A percentile compares a stretch with the other conserved stretches of the same genome.
Evolutionary conservation across 345 rosid genomes (phyloP).

Genomic region (Rubroshorea leprosula): DNA sequence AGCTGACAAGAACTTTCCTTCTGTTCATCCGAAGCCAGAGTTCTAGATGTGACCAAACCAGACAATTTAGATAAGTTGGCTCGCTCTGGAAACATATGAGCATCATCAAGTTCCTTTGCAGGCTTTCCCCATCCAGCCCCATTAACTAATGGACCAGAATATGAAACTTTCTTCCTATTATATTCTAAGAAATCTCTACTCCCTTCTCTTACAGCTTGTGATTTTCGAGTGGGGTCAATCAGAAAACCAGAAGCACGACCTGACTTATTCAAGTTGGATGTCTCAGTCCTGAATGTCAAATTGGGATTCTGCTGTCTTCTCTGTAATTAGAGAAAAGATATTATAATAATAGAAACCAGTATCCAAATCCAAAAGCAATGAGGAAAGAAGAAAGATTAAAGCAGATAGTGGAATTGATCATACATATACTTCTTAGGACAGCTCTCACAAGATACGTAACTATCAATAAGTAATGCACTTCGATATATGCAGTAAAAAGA

Average conservation of each 20-base stretch:
- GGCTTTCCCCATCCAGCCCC: constrained; percentile 31
- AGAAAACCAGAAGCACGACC: constrained; percentile 35
- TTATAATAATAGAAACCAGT: not conserved
- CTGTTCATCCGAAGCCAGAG: constrained; percentile 27
- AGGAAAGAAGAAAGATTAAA: too few relatives aligned
- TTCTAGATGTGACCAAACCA: constrained; percentile 43
- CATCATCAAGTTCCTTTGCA: constrained; percentile 29
- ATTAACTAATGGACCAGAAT: constrained; percentile 54
- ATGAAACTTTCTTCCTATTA: constrained; percentile 35
- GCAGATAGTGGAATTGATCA: too few relatives aligned
- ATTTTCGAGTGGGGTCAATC: constrained; percentile 31
- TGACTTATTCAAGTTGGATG: constrained; percentile 23
- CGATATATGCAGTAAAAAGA: too few relatives aligned
- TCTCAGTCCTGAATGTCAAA: constrained; percentile 30
- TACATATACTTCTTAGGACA: too few relatives aligned
- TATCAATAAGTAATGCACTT: too few relatives aligned
- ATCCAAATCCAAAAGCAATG: too few relatives aligned
- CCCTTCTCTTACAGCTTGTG: constrained; percentile 29
- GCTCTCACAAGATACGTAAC: too few relatives aligned
- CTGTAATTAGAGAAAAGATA: constrained; percentile 30
- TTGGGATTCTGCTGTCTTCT: constrained; percentile 23
- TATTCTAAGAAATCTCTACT: constrained; percentile 32
- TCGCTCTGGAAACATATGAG: constrained; percentile 18
- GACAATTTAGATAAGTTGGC: constrained; percentile 40
- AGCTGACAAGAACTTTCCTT: constrained; percentile 25